Evolutionary conservation across 768 basidiomycete species (phyloP).

Genomic region (Scleroderma bovista): DNA sequence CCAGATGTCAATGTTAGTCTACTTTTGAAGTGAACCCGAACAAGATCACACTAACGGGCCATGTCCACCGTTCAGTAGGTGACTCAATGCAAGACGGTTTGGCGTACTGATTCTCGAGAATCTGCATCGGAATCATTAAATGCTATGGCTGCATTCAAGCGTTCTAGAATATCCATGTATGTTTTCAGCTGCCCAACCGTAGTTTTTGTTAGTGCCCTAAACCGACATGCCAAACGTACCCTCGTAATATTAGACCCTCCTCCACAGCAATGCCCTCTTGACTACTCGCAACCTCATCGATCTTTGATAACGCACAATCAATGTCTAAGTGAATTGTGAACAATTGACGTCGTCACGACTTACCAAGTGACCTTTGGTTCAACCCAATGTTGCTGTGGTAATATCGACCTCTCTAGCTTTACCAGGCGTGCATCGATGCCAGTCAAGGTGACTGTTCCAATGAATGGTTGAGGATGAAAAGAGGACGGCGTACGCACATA

Average conservation of each 20-base stretch:
- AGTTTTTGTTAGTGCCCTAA: background rate
- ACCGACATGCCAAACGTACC: slow-evolving; percentile 38
- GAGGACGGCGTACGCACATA: slow-evolving; percentile 43
- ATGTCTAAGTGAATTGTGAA: slow-evolving; percentile 51
- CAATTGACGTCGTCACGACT: slow-evolving; percentile 19
- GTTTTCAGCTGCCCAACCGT: slow-evolving; percentile 44
- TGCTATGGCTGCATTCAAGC: slow-evolving; percentile 73
- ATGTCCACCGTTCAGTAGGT: background rate
- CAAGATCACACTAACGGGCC: slow-evolving; percentile 46
- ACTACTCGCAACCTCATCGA: slow-evolving; percentile 71
- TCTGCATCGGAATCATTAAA: slow-evolving; percentile 61
- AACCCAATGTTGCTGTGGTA: slow-evolving; percentile 71
- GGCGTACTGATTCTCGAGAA: slow-evolving; percentile 46
- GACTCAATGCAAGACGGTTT: background rate
- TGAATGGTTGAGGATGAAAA: slow-evolving; percentile 14
- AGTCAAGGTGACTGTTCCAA: slow-evolving; percentile 64
- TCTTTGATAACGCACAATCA: slow-evolving; percentile 70
- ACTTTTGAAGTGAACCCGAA: background rate
- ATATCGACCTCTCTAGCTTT: slow-evolving; percentile 79
- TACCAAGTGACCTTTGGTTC: slow-evolving; percentile 68
- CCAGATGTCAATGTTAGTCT: background rate
- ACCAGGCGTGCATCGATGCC: slow-evolving; percentile 80
- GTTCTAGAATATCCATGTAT: slow-evolving; percentile 71
- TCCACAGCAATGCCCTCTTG: slow-evolving; percentile 73
- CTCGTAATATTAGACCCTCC: slow-evolving; percentile 72